Percentiles rank a stretch among this genome's conserved stretches.
These are phyloP conservation scores for Phytophthora pistaciae DNA, from an alignment of 352 stramenopile species.

Conservation along the genomic window DNA sequence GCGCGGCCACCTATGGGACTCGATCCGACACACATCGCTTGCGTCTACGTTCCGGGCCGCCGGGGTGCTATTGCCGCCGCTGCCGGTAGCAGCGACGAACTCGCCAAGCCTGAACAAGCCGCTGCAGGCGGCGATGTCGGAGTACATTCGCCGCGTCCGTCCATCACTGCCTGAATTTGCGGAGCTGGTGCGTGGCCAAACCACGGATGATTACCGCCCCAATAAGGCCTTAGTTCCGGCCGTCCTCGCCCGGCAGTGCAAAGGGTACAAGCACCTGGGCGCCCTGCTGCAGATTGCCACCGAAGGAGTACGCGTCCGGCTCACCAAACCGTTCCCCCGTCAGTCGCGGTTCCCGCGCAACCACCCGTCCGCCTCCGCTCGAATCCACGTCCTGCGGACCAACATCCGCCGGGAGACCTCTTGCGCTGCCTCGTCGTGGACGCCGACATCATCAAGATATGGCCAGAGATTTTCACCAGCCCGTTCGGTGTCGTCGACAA, in stretches of 20 bases:
- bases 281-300: background rate
- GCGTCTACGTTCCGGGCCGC: too few relatives aligned
- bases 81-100: too few relatives aligned
- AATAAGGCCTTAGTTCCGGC: background rate
- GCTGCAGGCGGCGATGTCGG: background rate
- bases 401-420: conserved; percentile 6
- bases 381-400: conserved; percentile 2
- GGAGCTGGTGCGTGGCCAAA: background rate
- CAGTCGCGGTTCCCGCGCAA: background rate
- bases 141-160: background rate
- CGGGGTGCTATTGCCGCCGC: too few relatives aligned
- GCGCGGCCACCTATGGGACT: too few relatives aligned
- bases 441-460: background rate
- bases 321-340: background rate
- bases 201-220: background rate
- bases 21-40: too few relatives aligned
- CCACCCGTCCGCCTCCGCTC: background rate
- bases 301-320: background rate
- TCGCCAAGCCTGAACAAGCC: background rate
- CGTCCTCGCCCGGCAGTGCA: background rate
- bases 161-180: background rate
- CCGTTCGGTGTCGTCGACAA: background rate
- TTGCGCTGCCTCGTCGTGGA: conserved; percentile 12
- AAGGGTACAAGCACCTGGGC: background rate
- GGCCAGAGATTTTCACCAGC: too few relatives aligned